Evolutionary conservation across 208 protist genomes (phyloP), one percentile per base, ranked within the genome.

Genomic region (Wallacemonas sp.): DNA sequence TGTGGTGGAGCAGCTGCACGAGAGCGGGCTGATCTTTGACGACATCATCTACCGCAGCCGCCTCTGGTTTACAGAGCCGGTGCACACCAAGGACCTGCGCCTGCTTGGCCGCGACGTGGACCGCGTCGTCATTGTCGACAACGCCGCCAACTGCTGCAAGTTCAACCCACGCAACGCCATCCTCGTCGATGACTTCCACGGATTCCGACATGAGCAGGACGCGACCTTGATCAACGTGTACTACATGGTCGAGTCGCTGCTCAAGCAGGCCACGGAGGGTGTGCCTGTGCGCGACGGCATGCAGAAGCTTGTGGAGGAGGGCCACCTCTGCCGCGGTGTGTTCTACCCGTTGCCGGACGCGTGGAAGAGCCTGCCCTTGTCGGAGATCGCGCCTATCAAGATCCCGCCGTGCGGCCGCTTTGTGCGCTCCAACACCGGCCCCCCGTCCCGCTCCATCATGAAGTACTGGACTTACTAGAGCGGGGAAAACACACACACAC

Each of bases 71-170:
- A 97, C 90, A 2, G 86, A 95, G 81, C 86, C 86, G 2, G 68
- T 91, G 3, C 91, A 98, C 72, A 94, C 91, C n/a, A 98, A 98
- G 63, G 91, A 98, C 68, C 63, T 98, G 46, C 80, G 81, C 14
- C 83, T 97, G n/a, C 81, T 97, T 1, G 94, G 94, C n/a, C 84
- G 94, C 7, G 80, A 94, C 67, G 76, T 98, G 81, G 72, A 95
- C 54, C 79, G 89, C 32, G 78, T 97, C 2, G 65, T 98, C 22
- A 91, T 98, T 33, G 76, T 98, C 28, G 94, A 98, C 66, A 98
- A 98, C 79, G 86, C 92, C 20, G 77, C 89, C 1, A 91, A 92
- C 67, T 97, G 94, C 77, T 96, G 87, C 68, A 97, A 97, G 69
- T 72, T 97, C 12, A 87, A 97, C 61, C 81, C 82, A 25, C 73